A percentile compares a stretch with the other conserved stretches of the same genome.
Conservation (phyloP, 2,329 filamentous ascomycete genomes). For the Penicillium sp. region DNA sequence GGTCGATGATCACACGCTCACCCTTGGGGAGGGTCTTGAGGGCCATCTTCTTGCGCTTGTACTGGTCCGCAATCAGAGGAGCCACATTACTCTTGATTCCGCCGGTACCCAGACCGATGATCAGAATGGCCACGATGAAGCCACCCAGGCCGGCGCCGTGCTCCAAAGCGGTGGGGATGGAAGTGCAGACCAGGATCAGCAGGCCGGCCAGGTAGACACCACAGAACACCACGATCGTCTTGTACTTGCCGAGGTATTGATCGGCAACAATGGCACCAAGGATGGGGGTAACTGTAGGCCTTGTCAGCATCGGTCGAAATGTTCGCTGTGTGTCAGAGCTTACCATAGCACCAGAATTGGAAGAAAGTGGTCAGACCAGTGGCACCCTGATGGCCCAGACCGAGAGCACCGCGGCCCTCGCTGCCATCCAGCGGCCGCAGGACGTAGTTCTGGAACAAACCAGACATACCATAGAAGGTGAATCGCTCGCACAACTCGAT, state of each 20-base stretch:
- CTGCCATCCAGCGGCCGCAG: slow-evolving; percentile 40
- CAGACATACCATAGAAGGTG: slow-evolving; percentile 54
- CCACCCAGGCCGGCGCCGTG: slow-evolving; percentile 51
- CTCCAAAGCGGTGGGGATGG: slow-evolving; percentile 50
- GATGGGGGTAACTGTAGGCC: slow-evolving; percentile 49
- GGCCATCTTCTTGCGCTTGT: slow-evolving; percentile 54
- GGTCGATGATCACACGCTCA: slow-evolving; percentile 61
- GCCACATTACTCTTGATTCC: slow-evolving; percentile 65
- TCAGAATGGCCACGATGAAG: slow-evolving; percentile 54
- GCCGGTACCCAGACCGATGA: slow-evolving; percentile 64
- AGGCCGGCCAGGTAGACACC: slow-evolving; percentile 57
- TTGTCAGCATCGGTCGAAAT: slow-evolving; percentile 1
- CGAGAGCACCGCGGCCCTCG: slow-evolving; percentile 40
- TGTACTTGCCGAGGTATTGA: slow-evolving; percentile 58
- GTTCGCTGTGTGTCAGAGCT: slow-evolving; percentile 2
- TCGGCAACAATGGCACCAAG: slow-evolving; percentile 57
- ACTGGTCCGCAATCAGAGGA: slow-evolving; percentile 62
- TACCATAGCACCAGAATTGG: slow-evolving; percentile 53
- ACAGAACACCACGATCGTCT: slow-evolving; percentile 55
- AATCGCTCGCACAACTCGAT: slow-evolving; percentile 58
- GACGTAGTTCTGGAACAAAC: slow-evolving; percentile 56
- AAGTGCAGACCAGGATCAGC: slow-evolving; percentile 52
- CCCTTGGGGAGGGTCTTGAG: slow-evolving; percentile 43
- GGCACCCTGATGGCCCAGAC: slow-evolving; percentile 44
- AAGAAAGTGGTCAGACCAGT: slow-evolving; percentile 52